phyloP scores from a whole-genome alignment of 177 flowering plant genomes.

The Tripterygium wilfordii region DNA sequence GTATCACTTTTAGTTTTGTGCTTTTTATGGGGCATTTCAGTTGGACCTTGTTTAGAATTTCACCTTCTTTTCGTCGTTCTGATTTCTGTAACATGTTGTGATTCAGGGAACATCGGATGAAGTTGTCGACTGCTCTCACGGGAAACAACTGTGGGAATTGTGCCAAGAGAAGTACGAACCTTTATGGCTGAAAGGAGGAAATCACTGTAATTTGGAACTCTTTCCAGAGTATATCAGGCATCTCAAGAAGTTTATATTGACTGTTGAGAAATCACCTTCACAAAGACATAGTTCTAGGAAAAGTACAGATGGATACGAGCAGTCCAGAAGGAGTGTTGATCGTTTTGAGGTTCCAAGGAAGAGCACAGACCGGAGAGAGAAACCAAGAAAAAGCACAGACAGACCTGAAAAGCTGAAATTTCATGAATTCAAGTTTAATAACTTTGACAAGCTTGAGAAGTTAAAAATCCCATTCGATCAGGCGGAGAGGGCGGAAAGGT shows the following conservation, averaged over 20 bases:
- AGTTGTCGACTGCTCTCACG: conserved; percentile 72
- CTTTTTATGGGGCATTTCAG: neutral
- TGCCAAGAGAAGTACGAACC: conserved; percentile 72
- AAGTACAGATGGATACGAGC: conserved; percentile 42
- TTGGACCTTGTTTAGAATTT: too few relatives aligned
- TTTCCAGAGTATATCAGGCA: conserved; percentile 59
- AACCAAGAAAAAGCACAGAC: conserved; percentile 50
- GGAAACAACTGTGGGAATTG: conserved; percentile 61
- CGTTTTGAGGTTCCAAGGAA: conserved; percentile 48
- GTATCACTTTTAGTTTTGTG: too few relatives aligned
- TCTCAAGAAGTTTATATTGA: conserved; percentile 54
- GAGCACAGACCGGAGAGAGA: conserved; percentile 53
- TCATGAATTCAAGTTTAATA: conserved; percentile 30
- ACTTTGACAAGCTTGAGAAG: conserved; percentile 35
- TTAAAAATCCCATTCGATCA: conserved; percentile 29
- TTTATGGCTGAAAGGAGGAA: conserved; percentile 73
- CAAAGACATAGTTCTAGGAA: conserved; percentile 34
- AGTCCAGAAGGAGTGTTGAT: conserved; percentile 37
- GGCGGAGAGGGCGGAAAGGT: conserved; percentile 38
- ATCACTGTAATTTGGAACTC: conserved; percentile 54
- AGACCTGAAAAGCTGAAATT: conserved; percentile 32
- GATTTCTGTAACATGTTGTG: neutral
- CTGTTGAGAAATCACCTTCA: conserved; percentile 48
- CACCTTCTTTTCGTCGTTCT: neutral
- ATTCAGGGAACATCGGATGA: conserved; percentile 70